Conservation (phyloP, 108 stramenopile species). For the Nitzschia putrida region DNA sequence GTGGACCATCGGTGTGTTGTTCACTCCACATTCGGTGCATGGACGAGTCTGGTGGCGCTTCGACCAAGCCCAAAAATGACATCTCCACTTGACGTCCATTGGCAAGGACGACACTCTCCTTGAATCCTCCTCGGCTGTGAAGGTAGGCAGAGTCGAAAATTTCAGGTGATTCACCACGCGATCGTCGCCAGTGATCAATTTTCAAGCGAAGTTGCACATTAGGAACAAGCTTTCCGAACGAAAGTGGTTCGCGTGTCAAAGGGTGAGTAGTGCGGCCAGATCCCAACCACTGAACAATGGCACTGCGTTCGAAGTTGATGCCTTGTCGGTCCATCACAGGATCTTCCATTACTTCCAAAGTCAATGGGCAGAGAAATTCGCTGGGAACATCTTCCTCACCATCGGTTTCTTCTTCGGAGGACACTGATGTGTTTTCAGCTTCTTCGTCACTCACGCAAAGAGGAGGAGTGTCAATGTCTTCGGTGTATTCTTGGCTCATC, state of each 20-base stretch:
- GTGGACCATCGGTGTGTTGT: background rate
- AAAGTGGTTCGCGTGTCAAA: constrained; percentile 1
- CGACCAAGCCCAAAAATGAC: background rate
- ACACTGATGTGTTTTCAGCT: background rate
- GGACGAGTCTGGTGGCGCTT: background rate
- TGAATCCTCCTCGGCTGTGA: background rate
- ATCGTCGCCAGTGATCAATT: constrained; percentile 4
- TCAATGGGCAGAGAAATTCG: constrained; percentile 46
- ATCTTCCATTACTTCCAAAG: constrained; percentile 41
- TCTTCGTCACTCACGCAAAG: background rate
- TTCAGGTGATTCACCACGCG: background rate
- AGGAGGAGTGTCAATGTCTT: background rate
- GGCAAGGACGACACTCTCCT: background rate
- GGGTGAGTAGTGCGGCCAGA: background rate
- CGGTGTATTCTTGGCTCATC: no score
- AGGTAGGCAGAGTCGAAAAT: background rate
- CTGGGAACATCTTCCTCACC: constrained; percentile 21
- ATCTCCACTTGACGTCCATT: background rate
- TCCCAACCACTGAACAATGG: constrained; percentile 42
- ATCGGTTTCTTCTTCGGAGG: background rate
- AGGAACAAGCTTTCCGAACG: background rate
- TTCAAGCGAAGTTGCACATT: constrained; percentile 11
- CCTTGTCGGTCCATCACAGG: constrained; percentile 40
- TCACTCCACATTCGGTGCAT: constrained; percentile 1
- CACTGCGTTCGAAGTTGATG: constrained; percentile 41